A percentile compares a stretch with the other conserved stretches of the same genome.
Conservation (phyloP, 768 basidiomycete species). For the Polyporus arcularius region DNA sequence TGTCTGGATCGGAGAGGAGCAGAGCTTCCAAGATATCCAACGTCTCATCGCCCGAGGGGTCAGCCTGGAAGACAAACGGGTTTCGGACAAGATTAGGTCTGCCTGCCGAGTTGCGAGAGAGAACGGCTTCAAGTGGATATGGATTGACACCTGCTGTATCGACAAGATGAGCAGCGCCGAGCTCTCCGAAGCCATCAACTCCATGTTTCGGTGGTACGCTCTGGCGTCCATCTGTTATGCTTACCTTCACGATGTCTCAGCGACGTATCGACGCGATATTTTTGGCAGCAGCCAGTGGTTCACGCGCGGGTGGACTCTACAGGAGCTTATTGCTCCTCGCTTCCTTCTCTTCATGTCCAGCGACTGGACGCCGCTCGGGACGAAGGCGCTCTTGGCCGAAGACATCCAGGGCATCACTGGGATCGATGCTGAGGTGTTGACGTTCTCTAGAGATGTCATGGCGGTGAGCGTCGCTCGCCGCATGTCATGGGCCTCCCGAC, state of each 20-base stretch:
- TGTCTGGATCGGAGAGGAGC: neutral
- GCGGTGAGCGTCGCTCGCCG: slow-evolving; percentile 1
- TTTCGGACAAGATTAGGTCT: neutral
- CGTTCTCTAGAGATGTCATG: neutral
- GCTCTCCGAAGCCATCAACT: slow-evolving; percentile 4
- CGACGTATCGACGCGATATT: neutral
- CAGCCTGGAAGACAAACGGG: neutral
- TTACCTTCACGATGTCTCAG: slow-evolving; percentile 1
- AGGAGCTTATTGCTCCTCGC: slow-evolving; percentile 7
- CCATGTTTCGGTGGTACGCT: neutral
- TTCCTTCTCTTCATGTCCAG: slow-evolving; percentile 2
- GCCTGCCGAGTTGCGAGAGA: neutral
- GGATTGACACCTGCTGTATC: slow-evolving; percentile 8
- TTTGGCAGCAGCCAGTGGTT: slow-evolving; percentile 1
- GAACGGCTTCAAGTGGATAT: neutral
- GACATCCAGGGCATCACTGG: slow-evolving; percentile 2
- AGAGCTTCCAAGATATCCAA: neutral
- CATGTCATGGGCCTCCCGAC: slow-evolving; percentile 3
- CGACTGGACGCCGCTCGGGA: slow-evolving; percentile 1
- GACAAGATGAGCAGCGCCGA: slow-evolving; percentile 6
- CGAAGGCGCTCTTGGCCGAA: neutral
- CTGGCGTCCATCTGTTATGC: slow-evolving; percentile 2
- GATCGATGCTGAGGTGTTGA: neutral
- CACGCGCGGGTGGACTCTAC: slow-evolving; percentile 12
- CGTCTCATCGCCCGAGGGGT: neutral